Percentiles rank a stretch among this genome's conserved stretches.
Conservation (phyloP, 1,139 yeast genomes). For the Debaryomycetaceae sp. region DNA sequence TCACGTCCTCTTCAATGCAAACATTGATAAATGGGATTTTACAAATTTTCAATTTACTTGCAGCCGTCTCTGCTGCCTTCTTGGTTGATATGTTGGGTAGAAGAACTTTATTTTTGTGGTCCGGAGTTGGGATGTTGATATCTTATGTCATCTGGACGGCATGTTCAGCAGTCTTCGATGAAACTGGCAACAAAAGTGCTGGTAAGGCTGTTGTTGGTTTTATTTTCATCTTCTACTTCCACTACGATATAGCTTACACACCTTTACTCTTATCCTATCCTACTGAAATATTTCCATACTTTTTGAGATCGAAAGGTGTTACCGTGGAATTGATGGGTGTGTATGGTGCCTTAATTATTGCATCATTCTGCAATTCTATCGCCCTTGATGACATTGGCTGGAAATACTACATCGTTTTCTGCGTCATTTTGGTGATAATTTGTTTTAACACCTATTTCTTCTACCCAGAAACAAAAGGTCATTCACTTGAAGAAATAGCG, state of each 20-base stretch:
- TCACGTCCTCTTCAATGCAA: slow-evolving; percentile 11
- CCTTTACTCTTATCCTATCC: slow-evolving; percentile 36
- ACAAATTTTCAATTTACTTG: slow-evolving; percentile 12
- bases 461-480: slow-evolving; percentile 10
- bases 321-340: slow-evolving; percentile 1
- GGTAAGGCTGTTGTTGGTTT: slow-evolving; percentile 45
- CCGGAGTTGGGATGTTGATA: slow-evolving; percentile 24
- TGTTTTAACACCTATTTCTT: slow-evolving; percentile 8
- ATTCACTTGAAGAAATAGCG: slow-evolving; percentile 11
- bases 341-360: slow-evolving; percentile 8
- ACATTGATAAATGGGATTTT: slow-evolving; percentile 14
- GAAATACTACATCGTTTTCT: slow-evolving; percentile 15
- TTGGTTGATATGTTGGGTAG: slow-evolving; percentile 5
- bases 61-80: slow-evolving; percentile 14
- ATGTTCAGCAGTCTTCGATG: slow-evolving; percentile 20
- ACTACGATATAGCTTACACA: slow-evolving; percentile 37
- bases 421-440: slow-evolving; percentile 8
- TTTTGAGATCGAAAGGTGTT: slow-evolving; percentile 35
- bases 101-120: neutral
- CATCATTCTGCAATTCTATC: slow-evolving; percentile 8
- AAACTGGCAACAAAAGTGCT: slow-evolving; percentile 18
- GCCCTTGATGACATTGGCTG: slow-evolving; percentile 12
- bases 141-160: slow-evolving; percentile 38
- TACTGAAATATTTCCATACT: slow-evolving; percentile 43
- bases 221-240: slow-evolving; percentile 38